Percentiles rank a stretch among this genome's conserved stretches.
Evolutionary conservation across 2,329 filamentous ascomycete species (phyloP).

Genomic region (Coleophoma cylindrospora): DNA sequence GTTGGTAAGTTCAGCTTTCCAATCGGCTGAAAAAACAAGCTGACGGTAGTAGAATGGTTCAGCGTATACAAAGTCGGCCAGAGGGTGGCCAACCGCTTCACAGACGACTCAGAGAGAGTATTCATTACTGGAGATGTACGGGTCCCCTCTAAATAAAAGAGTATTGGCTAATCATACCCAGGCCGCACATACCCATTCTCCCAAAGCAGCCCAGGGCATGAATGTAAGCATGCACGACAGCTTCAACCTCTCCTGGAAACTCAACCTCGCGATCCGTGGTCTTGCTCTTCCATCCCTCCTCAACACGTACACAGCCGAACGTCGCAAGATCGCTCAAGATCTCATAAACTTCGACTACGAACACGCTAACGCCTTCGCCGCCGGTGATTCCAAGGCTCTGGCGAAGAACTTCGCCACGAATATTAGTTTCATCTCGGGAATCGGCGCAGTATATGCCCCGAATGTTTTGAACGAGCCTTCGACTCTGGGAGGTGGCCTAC

Average conservation of each 20-base stretch:
- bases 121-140: conserved; percentile 47
- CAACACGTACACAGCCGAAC: conserved; percentile 57
- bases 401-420: conserved; percentile 67
- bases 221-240: conserved; percentile 55
- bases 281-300: conserved; percentile 50
- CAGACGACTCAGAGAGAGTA: conserved; percentile 43
- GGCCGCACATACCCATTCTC: conserved; percentile 55
- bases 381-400: conserved; percentile 57
- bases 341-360: conserved; percentile 61
- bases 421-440: conserved; percentile 68
- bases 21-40: conserved; percentile 10
- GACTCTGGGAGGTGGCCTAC: conserved; percentile 39
- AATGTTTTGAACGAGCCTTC: conserved; percentile 55
- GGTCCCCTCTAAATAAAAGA: conserved; percentile 33
- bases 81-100: conserved; percentile 53
- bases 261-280: conserved; percentile 43
- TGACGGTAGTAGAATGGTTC: conserved; percentile 66
- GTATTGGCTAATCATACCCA: conserved; percentile 22
- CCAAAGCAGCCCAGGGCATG: conserved; percentile 59
- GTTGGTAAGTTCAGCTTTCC: conserved; percentile 63
- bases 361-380: conserved; percentile 52
- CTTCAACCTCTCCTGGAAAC: conserved; percentile 58
- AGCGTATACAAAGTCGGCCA: conserved; percentile 54
- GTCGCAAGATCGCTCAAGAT: conserved; percentile 56
- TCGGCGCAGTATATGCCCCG: conserved; percentile 62